Conservation (phyloP, 139 green algal genomes). For the Chlorella sp. region DNA sequence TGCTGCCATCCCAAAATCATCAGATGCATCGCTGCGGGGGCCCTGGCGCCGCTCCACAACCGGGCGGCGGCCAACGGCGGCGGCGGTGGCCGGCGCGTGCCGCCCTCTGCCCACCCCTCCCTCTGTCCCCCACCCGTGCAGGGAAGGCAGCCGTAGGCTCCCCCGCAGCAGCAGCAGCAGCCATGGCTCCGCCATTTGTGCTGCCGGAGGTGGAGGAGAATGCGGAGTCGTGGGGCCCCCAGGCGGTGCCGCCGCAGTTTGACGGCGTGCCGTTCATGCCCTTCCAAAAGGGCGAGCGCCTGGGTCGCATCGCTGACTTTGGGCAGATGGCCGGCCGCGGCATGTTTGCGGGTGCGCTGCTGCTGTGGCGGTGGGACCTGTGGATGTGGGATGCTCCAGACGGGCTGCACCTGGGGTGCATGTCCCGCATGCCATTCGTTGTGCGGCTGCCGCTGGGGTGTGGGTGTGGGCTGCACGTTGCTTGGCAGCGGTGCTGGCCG, state of each 20-base stretch:
- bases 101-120: background rate
- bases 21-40: too few species aligned
- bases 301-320: constrained; percentile 81
- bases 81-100: background rate
- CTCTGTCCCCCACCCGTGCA: background rate
- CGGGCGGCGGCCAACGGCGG: background rate
- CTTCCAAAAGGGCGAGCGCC: constrained; percentile 91
- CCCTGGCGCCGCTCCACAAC: too few species aligned
- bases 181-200: constrained; percentile 11
- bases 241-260: constrained; percentile 80
- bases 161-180: background rate
- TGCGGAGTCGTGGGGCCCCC: constrained; percentile 88
- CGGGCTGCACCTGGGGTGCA: too few species aligned
- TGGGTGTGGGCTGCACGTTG: background rate
- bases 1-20: too few species aligned
- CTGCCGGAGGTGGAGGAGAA: constrained; percentile 87
- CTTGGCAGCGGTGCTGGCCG: too few species aligned
- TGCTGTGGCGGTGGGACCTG: too few species aligned
- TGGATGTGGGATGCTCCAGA: too few species aligned
- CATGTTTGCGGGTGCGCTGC: constrained; percentile 11
- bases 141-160: background rate
- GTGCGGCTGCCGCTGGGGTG: too few species aligned
- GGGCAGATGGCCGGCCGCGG: constrained; percentile 6
- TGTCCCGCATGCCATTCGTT: too few species aligned
- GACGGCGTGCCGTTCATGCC: constrained; percentile 95